Conservation (phyloP, 2,329 filamentous ascomycete genomes). For the Helminthosporium solani region DNA sequence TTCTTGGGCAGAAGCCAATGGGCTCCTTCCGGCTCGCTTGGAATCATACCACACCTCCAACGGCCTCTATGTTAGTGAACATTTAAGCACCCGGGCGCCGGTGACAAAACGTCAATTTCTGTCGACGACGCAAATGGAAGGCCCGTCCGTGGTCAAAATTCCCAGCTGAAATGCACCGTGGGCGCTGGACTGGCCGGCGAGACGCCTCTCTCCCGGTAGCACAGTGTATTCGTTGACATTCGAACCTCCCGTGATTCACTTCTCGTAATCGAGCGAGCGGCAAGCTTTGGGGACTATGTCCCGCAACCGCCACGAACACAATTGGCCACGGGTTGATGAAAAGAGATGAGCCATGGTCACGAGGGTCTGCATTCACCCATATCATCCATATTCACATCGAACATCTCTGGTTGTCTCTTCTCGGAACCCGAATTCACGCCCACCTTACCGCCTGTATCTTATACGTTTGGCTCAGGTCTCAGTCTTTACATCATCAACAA, state of each 20-base stretch:
- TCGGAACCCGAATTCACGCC: background rate
- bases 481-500: background rate
- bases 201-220: background rate
- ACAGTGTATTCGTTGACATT: background rate
- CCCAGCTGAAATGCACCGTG: slow-evolving; percentile 7
- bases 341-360: too few species aligned
- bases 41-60: background rate
- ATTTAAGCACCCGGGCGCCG: background rate
- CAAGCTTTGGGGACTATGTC: too few species aligned
- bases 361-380: too few species aligned
- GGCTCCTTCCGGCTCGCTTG: slow-evolving; percentile 5
- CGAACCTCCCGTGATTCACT: too few species aligned
- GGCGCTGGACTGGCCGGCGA: background rate
- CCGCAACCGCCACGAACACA: too few species aligned
- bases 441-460: background rate
- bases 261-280: too few species aligned
- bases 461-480: background rate
- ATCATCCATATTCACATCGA: background rate
- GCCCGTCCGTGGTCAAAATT: background rate
- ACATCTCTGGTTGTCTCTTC: background rate
- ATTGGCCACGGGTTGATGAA: too few species aligned
- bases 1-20: slow-evolving; percentile 1
- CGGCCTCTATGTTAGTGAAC: background rate
- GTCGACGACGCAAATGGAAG: background rate
- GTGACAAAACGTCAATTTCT: background rate